Evolutionary conservation across 2,329 filamentous ascomycete genomes (phyloP).

Genomic region (Paradendryphiella salina): DNA sequence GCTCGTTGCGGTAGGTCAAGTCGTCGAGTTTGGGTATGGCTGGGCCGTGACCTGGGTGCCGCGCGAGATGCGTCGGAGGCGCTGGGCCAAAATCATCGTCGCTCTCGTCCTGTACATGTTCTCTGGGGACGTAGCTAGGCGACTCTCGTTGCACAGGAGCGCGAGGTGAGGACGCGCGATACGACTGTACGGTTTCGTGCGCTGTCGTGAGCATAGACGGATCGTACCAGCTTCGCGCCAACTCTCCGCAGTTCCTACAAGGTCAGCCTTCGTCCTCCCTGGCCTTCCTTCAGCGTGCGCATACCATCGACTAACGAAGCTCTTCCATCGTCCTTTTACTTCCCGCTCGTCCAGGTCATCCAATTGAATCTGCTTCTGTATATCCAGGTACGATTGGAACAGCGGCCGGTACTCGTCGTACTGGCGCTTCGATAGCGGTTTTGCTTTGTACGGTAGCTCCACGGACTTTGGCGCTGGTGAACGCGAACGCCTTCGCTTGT

Average conservation of each 20-base stretch:
- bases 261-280: conserved; percentile 48
- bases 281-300: conserved; percentile 9
- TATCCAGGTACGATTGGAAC: conserved; percentile 81
- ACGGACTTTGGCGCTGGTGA: conserved; percentile 34
- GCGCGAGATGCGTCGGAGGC: conserved; percentile 49
- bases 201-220: conserved; percentile 67
- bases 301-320: conserved; percentile 85
- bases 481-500: conserved; percentile 40
- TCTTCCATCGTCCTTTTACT: conserved; percentile 84
- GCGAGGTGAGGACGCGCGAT: conserved; percentile 18
- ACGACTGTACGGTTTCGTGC: conserved; percentile 40
- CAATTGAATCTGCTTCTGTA: conserved; percentile 78
- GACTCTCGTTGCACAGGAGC: conserved; percentile 24
- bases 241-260: conserved; percentile 76
- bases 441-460: conserved; percentile 66
- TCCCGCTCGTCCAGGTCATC: conserved; percentile 74
- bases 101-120: conserved; percentile 22
- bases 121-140: conserved; percentile 19
- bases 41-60: conserved; percentile 52
- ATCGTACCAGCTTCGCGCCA: conserved; percentile 93
- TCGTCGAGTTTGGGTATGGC: conserved; percentile 74
- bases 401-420: conserved; percentile 68
- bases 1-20: conserved; percentile 65
- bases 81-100: conserved; percentile 58
- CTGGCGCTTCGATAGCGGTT: conserved; percentile 69